Evolutionary conservation across 495 filamentous ascomycete species (phyloP).

Genomic region (Xylaria castorea): DNA sequence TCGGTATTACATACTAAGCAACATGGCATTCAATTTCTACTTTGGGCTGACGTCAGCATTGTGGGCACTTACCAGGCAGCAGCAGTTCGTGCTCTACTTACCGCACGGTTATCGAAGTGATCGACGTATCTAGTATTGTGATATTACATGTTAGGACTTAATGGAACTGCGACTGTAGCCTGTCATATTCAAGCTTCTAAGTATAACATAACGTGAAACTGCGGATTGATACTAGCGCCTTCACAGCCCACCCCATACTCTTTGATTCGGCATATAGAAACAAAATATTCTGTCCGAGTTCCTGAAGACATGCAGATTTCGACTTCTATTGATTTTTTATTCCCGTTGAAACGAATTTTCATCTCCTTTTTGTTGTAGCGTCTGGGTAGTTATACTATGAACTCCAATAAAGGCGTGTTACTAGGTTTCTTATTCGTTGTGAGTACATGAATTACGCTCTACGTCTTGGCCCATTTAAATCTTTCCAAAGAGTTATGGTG

Average conservation of each 20-base stretch:
- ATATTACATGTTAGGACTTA: not conserved
- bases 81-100: not conserved
- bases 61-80: conserved; percentile 7
- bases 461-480: not conserved
- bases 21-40: not conserved
- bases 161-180: not conserved
- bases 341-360: not conserved
- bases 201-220: not conserved
- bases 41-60: not conserved
- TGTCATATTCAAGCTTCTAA: not conserved
- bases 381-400: conserved; percentile 33
- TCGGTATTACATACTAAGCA: not conserved
- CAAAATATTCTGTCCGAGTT: not conserved
- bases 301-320: not conserved
- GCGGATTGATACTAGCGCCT: not conserved
- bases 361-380: not conserved
- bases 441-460: conserved; percentile 3
- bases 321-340: not conserved
- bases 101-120: not conserved
- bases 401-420: conserved; percentile 35
- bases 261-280: not conserved
- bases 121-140: not conserved
- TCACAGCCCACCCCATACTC: not conserved
- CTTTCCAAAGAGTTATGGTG: not conserved
- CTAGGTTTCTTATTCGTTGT: conserved; percentile 38